A percentile compares a stretch with the other conserved stretches of the same genome.
phyloP scores from a whole-genome alignment of 2,329 filamentous ascomycete genomes.

The Leptographium lundbergii region DNA sequence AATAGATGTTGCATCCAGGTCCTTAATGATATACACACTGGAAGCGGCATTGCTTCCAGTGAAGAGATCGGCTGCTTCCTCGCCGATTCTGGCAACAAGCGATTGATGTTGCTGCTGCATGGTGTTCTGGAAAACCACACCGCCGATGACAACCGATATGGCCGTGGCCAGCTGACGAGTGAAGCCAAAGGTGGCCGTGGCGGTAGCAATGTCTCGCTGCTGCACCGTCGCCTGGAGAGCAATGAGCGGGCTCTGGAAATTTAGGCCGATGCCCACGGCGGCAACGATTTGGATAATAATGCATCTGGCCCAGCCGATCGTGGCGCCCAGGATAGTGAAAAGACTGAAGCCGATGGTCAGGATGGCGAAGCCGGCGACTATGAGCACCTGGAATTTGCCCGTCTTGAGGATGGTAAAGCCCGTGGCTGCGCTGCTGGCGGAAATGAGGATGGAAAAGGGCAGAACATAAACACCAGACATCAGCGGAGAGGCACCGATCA shows the following conservation, averaged over 20 bases:
- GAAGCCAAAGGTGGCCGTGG: constrained; percentile 50
- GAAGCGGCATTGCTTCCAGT: constrained; percentile 48
- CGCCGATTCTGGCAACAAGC: constrained; percentile 17
- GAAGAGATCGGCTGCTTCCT: constrained; percentile 35
- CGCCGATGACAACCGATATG: constrained; percentile 46
- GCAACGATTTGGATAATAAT: constrained; percentile 44
- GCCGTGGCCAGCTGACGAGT: constrained; percentile 44
- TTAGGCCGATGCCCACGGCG: constrained; percentile 48
- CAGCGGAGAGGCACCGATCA: constrained; percentile 55
- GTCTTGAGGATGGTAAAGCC: constrained; percentile 36
- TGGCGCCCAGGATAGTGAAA: constrained; percentile 40
- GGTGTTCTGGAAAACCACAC: constrained; percentile 25
- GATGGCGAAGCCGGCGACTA: constrained; percentile 38
- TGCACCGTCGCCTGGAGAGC: constrained; percentile 51
- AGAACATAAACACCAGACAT: constrained; percentile 64
- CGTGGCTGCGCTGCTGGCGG: constrained; percentile 27
- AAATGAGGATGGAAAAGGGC: constrained; percentile 49
- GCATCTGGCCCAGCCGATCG: constrained; percentile 32
- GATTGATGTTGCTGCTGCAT: constrained; percentile 23
- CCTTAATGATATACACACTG: constrained; percentile 43
- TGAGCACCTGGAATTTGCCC: constrained; percentile 43
- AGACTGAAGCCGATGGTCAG: constrained; percentile 48
- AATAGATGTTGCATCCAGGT: constrained; percentile 32
- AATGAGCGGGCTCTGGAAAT: constrained; percentile 50
- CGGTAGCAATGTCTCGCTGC: constrained; percentile 47